phyloP scores from a whole-genome alignment of 129 eudicot genomes.

The Lactuca sativa region DNA sequence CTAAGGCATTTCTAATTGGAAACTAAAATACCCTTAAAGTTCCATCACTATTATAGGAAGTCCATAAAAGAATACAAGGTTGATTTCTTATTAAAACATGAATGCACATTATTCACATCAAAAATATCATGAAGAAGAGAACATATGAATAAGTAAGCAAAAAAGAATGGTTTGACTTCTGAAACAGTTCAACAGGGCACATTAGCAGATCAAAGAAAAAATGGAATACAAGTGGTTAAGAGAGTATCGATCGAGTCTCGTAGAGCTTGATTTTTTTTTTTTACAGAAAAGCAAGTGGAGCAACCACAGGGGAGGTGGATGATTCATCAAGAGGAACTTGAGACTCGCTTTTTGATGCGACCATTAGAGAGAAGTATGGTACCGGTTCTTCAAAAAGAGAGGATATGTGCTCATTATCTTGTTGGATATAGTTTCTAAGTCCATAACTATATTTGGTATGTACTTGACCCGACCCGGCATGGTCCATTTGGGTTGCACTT shows the following conservation, averaged over 20 bases:
- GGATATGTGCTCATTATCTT: conserved; percentile 1
- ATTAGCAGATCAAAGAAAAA: neutral
- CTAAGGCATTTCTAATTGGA: neutral
- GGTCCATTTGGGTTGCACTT: too few species aligned
- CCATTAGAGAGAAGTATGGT: neutral
- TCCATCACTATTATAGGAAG: neutral
- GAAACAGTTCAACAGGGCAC: neutral
- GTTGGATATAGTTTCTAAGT: too few species aligned
- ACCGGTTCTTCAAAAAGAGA: neutral
- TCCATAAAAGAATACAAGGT: neutral
- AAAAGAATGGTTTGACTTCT: neutral
- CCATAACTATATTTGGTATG: too few species aligned
- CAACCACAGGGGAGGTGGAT: conserved; percentile 24
- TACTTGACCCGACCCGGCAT: too few species aligned
- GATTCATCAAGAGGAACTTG: neutral
- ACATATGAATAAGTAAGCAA: neutral
- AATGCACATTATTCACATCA: neutral
- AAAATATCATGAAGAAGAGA: neutral
- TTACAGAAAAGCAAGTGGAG: conserved; percentile 26
- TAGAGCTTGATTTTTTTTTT: conserved; percentile 68
- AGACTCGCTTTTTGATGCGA: neutral
- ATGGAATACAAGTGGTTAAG: neutral
- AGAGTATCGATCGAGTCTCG: conserved; percentile 67
- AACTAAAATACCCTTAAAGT: neutral
- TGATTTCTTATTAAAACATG: neutral